These are phyloP conservation scores for Phytophthora podocarpi DNA, from an alignment of 352 stramenopile species.

Conservation along the genomic window DNA sequence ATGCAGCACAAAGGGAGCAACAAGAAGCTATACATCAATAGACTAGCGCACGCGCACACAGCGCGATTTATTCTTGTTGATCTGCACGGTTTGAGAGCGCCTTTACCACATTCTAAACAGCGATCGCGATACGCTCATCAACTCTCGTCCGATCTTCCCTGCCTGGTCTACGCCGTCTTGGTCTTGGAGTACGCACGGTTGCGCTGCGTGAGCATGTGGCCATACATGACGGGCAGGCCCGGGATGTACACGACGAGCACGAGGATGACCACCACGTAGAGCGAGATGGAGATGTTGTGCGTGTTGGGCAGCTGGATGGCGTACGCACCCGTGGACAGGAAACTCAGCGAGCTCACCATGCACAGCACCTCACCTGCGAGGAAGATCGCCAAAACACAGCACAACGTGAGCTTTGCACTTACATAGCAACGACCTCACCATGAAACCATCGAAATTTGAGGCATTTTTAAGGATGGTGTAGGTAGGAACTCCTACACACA, in stretches of 20 bases:
- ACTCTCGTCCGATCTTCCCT: background rate
- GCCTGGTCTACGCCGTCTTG: constrained; percentile 57
- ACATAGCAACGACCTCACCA: constrained; percentile 7
- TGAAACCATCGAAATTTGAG: background rate
- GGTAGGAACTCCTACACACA: too few species aligned
- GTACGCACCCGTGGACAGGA: constrained; percentile 65
- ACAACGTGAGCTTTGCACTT: constrained; percentile 23
- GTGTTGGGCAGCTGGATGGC: constrained; percentile 77
- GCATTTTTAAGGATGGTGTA: constrained; percentile 22
- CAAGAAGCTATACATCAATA: constrained; percentile 33
- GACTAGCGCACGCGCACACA: constrained; percentile 19
- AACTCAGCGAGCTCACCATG: constrained; percentile 72
- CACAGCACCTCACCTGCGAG: constrained; percentile 68
- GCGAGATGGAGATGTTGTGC: constrained; percentile 77
- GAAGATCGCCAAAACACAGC: constrained; percentile 1
- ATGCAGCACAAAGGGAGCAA: constrained; percentile 21
- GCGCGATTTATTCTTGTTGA: constrained; percentile 32
- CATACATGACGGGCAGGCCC: constrained; percentile 84
- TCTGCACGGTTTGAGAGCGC: constrained; percentile 7
- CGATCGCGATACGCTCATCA: background rate
- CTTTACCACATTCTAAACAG: constrained; percentile 11
- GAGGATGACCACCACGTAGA: constrained; percentile 74
- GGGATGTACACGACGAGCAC: constrained; percentile 79
- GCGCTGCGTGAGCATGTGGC: constrained; percentile 86
- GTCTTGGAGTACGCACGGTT: constrained; percentile 84